These are phyloP conservation scores for Neurospora sp. DNA, from an alignment of 495 filamentous ascomycete species.

Conservation along the genomic window DNA sequence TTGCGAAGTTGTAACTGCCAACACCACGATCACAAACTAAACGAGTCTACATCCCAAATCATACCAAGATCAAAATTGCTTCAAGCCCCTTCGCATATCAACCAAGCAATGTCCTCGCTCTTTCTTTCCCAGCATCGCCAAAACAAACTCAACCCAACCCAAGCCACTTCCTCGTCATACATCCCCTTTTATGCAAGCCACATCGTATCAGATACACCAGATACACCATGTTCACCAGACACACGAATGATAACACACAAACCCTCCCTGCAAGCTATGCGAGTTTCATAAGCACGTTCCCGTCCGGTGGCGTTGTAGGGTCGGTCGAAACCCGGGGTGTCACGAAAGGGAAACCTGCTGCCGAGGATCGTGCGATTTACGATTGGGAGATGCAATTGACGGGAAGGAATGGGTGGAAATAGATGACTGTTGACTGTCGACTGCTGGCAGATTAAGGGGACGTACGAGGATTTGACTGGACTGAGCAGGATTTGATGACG, in stretches of 20 bases:
- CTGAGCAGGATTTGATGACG: background rate
- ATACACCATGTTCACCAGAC: background rate
- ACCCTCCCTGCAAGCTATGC: background rate
- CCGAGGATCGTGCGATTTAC: background rate
- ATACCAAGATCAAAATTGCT: background rate
- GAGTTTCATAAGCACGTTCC: background rate
- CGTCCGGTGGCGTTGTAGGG: background rate
- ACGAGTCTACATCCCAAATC: background rate
- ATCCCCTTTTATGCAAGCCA: background rate
- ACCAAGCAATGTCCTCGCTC: background rate
- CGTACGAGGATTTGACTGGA: background rate
- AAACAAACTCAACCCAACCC: background rate
- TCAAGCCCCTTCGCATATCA: background rate
- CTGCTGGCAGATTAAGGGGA: background rate
- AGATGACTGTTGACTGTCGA: background rate
- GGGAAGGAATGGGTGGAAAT: background rate
- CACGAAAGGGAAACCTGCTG: background rate
- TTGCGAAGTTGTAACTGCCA: background rate
- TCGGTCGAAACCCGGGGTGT: background rate
- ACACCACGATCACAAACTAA: background rate
- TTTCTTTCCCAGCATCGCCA: background rate
- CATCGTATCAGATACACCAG: background rate
- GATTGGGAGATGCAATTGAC: background rate
- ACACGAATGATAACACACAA: background rate
- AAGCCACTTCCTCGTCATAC: background rate